A percentile compares a stretch with the other conserved stretches of the same genome.
phyloP scores from a whole-genome alignment of 257 asterid genomes.

The Plantago major region DNA sequence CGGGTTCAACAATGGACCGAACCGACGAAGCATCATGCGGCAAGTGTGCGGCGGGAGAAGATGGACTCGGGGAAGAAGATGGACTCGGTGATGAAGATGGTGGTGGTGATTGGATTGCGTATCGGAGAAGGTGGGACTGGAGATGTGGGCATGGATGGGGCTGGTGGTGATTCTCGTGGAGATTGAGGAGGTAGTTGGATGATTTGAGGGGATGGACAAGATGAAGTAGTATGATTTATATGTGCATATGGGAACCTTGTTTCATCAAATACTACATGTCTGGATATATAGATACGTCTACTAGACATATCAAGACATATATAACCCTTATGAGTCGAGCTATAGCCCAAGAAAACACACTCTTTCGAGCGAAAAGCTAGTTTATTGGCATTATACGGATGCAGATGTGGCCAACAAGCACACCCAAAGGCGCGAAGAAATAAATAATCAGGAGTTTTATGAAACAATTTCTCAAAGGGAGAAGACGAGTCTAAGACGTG shows the following conservation, averaged over 20 bases:
- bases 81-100: not conserved
- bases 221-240: no score
- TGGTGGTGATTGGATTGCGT: not conserved
- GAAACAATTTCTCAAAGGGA: not conserved
- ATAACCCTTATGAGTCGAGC: not conserved
- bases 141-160: no score
- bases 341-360: not conserved
- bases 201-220: not conserved
- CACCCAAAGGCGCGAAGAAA: not conserved
- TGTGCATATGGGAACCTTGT: no score
- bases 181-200: not conserved
- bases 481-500: no score
- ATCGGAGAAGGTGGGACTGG: not conserved
- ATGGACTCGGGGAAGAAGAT: not conserved
- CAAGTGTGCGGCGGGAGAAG: not conserved
- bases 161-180: not conserved
- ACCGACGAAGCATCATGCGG: not conserved
- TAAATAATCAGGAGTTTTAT: not conserved
- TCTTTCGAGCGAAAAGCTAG: not conserved
- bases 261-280: not conserved
- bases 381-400: not conserved
- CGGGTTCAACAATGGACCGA: not conserved
- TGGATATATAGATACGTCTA: not conserved
- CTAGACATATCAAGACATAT: not conserved
- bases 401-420: not conserved